Conservation (phyloP, 2,329 filamentous ascomycete species). For the Teratosphaeria destructans region DNA sequence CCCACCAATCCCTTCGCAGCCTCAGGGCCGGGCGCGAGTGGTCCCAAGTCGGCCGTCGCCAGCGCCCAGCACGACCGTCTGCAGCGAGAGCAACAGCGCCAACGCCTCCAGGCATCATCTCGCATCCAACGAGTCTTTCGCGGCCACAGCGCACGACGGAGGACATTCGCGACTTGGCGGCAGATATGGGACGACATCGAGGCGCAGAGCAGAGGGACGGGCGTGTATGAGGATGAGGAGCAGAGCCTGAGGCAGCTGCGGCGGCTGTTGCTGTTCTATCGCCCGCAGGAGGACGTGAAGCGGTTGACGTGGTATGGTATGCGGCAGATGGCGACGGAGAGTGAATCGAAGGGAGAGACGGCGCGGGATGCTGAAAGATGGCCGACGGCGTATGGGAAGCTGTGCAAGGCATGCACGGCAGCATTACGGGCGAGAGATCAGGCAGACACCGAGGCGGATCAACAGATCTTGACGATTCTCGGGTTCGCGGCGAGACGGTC, state of each 20-base stretch:
- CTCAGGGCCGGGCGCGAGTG: slow-evolving; percentile 45
- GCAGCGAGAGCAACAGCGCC: slow-evolving; percentile 69
- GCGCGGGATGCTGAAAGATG: slow-evolving; percentile 16
- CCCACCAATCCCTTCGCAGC: slow-evolving; percentile 60
- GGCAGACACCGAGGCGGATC: slow-evolving; percentile 12
- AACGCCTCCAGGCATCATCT: slow-evolving; percentile 61
- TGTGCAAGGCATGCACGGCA: slow-evolving; percentile 29
- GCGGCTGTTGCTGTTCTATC: slow-evolving; percentile 35
- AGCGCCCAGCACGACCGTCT: slow-evolving; percentile 79
- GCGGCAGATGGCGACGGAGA: slow-evolving; percentile 26
- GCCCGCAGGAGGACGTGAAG: slow-evolving; percentile 28
- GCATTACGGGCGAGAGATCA: slow-evolving; percentile 10
- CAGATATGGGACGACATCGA: slow-evolving; percentile 50
- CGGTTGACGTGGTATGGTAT: slow-evolving; percentile 31
- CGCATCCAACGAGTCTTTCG: slow-evolving; percentile 75
- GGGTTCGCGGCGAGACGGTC: slow-evolving; percentile 28
- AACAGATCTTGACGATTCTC: slow-evolving; percentile 17
- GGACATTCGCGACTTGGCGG: slow-evolving; percentile 49
- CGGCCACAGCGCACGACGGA: slow-evolving; percentile 55
- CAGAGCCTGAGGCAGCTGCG: slow-evolving; percentile 32
- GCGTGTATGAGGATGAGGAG: slow-evolving; percentile 28
- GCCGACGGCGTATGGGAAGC: slow-evolving; percentile 31
- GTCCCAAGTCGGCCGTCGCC: slow-evolving; percentile 64
- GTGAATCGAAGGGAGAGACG: slow-evolving; percentile 11
- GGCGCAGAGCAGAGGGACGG: slow-evolving; percentile 21